Conservation (phyloP, 1,284 basidiomycete genomes). For the Fomitopsis betulina region DNA sequence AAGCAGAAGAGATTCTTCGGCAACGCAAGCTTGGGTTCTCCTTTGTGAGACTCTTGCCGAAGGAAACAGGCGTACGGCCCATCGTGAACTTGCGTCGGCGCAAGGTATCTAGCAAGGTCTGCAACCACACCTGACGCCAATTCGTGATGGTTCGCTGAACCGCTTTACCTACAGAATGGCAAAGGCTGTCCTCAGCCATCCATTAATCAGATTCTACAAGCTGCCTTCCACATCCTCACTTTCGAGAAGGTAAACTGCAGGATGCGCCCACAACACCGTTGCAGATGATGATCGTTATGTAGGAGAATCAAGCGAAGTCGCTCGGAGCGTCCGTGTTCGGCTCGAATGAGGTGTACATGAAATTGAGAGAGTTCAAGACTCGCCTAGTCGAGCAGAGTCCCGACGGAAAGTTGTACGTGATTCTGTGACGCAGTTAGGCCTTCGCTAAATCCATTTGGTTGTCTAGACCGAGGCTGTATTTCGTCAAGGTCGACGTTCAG, state of each 20-base stretch:
- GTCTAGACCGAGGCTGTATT: slow-evolving; percentile 79
- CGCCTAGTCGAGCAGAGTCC: slow-evolving; percentile 40
- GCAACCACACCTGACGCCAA: not conserved
- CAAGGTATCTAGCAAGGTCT: slow-evolving; percentile 33
- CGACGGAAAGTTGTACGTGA: slow-evolving; percentile 46
- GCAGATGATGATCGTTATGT: not conserved
- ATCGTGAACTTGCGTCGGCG: slow-evolving; percentile 88
- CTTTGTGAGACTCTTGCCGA: slow-evolving; percentile 87
- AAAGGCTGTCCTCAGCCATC: slow-evolving; percentile 38
- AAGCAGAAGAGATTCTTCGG: slow-evolving; percentile 60
- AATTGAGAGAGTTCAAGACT: slow-evolving; percentile 68
- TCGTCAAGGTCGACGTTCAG: slow-evolving; percentile 95
- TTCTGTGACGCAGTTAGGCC: slow-evolving; percentile 1
- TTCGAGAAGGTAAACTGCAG: slow-evolving; percentile 68
- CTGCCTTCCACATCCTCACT: slow-evolving; percentile 79
- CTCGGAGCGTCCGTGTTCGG: slow-evolving; percentile 82
- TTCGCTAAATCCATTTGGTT: not conserved
- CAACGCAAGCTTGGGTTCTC: slow-evolving; percentile 78
- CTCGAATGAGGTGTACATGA: slow-evolving; percentile 77
- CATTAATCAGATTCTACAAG: slow-evolving; percentile 84
- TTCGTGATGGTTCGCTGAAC: not conserved
- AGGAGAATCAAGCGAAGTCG: slow-evolving; percentile 62
- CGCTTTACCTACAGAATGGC: not conserved
- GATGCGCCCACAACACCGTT: not conserved
- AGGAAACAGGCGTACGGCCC: slow-evolving; percentile 91